Base-by-base conservation (phyloP, 2,329 filamentous ascomycete genomes). In the Claviceps africana region DNA sequence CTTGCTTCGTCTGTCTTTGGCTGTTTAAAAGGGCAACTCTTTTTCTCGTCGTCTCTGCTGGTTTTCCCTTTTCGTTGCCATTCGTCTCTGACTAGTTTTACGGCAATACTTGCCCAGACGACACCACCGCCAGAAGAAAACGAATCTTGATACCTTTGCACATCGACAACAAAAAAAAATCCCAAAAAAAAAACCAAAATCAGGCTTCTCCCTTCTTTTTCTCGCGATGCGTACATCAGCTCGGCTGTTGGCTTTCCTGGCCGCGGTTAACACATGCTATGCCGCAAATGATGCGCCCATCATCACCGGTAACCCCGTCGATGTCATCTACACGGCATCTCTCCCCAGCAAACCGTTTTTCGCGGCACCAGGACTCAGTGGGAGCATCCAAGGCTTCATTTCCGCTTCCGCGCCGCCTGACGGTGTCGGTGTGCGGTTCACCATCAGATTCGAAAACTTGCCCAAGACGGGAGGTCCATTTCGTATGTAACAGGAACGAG, bases 391-490 rank as follows among this genome's bases (percentile, higher is more conserved):
- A 59, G 76, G 81, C 17, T 71, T 62, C 37, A 66, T 85, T 58
- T 67, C 66, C n/a, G 76, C 71, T 40, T 67, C 65, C 37, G 68
- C 74, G 40, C 67, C 67, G 37, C 63, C 70, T 0, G 69, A 74
- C 53, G 78, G 78, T 46, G 67, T 72, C 25, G 81, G 81, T 40
- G 74, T 83, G 50, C 64, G 70, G 51, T 78, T 81, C 63, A 67
- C 70, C 51, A 72, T 82, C 57, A 66, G 70, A 39, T 76, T 85
- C 59, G 73, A 70, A 53, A 81, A 81, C 60, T 68, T 85, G 11
- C 81, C 82, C 50, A 69, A 71, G 13, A 68, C 70, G 53, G 73
- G 74, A 46, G 78, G 79, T 1, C 78, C 80, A n/a, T 83, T 83
- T 68, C 61, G 81, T 84, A 69, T 60, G 77, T 72, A 40, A 17